These are phyloP conservation scores for Chrysosporium keratinophilum DNA, from an alignment of 2,329 filamentous ascomycete species.

Conservation along the genomic window DNA sequence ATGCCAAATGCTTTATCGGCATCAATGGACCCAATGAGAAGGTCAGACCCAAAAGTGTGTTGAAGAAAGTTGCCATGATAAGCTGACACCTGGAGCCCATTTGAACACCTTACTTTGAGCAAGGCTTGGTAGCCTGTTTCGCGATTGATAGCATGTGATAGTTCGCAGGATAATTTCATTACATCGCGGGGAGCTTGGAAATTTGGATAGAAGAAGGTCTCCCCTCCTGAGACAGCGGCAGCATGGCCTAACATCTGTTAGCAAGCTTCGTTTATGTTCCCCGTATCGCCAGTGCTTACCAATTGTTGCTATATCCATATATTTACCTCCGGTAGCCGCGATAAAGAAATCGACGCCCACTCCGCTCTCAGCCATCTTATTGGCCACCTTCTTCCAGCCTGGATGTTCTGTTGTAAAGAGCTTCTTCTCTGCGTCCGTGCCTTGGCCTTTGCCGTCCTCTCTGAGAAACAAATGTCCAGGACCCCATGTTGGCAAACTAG, in stretches of 20 bases:
- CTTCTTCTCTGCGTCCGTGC: constrained; percentile 84
- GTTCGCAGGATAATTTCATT: constrained; percentile 71
- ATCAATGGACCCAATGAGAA: constrained; percentile 87
- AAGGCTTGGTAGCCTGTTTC: constrained; percentile 92
- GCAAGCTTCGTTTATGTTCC: background rate
- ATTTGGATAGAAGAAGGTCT: constrained; percentile 94
- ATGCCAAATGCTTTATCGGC: constrained; percentile 88
- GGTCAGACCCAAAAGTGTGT: constrained; percentile 85
- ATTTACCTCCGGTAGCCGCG: constrained; percentile 78
- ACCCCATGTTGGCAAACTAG: constrained; percentile 82
- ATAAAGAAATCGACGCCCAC: constrained; percentile 92
- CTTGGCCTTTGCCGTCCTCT: constrained; percentile 76
- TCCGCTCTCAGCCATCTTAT: constrained; percentile 77
- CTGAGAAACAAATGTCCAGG: constrained; percentile 75
- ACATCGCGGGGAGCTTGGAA: constrained; percentile 81
- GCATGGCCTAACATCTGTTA: constrained; percentile 55
- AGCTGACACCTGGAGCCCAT: constrained; percentile 81
- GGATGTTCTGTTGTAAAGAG: constrained; percentile 83
- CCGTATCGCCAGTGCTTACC: constrained; percentile 43
- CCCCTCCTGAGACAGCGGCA: constrained; percentile 79
- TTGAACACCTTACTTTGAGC: constrained; percentile 98
- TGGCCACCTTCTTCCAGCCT: constrained; percentile 73
- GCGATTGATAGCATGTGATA: constrained; percentile 73
- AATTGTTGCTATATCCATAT: constrained; percentile 86
- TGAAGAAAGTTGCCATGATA: constrained; percentile 97